A percentile compares a stretch with the other conserved stretches of the same genome.
Conservation (phyloP, 768 basidiomycete species). For the Termitomyces eurrhizus region DNA sequence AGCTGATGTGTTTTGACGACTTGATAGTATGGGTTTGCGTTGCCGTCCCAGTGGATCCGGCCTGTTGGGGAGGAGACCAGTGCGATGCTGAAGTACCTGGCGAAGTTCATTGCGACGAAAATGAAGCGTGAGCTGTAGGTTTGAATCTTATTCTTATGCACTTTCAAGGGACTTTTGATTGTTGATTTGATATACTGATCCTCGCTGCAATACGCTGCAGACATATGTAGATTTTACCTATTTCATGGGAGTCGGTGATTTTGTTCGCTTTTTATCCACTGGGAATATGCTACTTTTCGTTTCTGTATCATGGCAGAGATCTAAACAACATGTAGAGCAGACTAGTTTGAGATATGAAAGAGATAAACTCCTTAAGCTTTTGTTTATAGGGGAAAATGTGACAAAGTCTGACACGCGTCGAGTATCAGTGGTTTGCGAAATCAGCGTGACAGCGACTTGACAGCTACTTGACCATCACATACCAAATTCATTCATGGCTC, state of each 20-base stretch:
- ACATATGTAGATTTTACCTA: neutral
- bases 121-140: conserved; percentile 23
- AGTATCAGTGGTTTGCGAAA: neutral
- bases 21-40: conserved; percentile 70
- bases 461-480: conserved; percentile 6
- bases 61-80: conserved; percentile 78
- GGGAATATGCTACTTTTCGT: no score
- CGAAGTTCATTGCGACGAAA: conserved; percentile 55
- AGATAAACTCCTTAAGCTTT: neutral
- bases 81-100: conserved; percentile 61
- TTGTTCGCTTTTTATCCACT: neutral
- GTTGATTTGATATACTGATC: neutral
- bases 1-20: neutral
- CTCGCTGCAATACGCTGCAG: no score
- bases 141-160: no score
- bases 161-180: neutral
- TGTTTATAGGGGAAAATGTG: neutral
- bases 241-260: neutral
- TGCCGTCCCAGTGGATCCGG: conserved; percentile 69
- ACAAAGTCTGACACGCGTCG: conserved; percentile 1
- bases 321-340: no score
- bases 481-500: conserved; percentile 14
- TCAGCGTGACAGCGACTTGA: neutral
- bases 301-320: no score
- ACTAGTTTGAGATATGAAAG: neutral